Conservation (phyloP, 345 rosid genomes). For the Eutrema japonicum region DNA sequence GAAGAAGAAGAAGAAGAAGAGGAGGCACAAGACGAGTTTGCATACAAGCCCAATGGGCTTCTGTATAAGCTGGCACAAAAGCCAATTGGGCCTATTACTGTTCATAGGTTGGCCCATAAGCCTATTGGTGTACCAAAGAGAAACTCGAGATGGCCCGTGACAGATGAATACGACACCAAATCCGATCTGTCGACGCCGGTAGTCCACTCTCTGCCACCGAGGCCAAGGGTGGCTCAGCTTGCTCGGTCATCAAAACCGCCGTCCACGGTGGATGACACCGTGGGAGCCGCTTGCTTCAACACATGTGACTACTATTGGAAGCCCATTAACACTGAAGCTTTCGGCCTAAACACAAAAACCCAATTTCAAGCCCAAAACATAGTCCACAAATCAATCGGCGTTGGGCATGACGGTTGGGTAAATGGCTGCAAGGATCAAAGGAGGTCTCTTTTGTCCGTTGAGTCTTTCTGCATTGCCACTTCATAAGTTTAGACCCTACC, state of each 20-base stretch:
- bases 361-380: constrained; percentile 29
- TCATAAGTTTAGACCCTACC: constrained; percentile 43
- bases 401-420: constrained; percentile 41
- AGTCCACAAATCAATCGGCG: neutral
- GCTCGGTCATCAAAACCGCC: constrained; percentile 44
- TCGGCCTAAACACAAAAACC: constrained; percentile 30
- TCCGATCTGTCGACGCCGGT: constrained; percentile 40
- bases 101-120: constrained; percentile 69
- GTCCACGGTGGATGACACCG: constrained; percentile 34
- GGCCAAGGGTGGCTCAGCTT: constrained; percentile 52
- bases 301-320: constrained; percentile 62
- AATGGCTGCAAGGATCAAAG: constrained; percentile 74
- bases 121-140: constrained; percentile 52
- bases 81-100: constrained; percentile 47
- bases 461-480: constrained; percentile 80
- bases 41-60: constrained; percentile 47
- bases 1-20: neutral
- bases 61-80: constrained; percentile 58
- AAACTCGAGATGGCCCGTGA: constrained; percentile 55
- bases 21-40: constrained; percentile 40
- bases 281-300: constrained; percentile 53
- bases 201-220: constrained; percentile 65
- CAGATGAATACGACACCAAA: constrained; percentile 35
- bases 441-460: constrained; percentile 68
- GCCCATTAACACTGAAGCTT: constrained; percentile 36